Percentiles rank a stretch among this genome's conserved stretches.
Evolutionary conservation across 257 asterid species (phyloP).

Genomic region (Solanum dulcamara): DNA sequence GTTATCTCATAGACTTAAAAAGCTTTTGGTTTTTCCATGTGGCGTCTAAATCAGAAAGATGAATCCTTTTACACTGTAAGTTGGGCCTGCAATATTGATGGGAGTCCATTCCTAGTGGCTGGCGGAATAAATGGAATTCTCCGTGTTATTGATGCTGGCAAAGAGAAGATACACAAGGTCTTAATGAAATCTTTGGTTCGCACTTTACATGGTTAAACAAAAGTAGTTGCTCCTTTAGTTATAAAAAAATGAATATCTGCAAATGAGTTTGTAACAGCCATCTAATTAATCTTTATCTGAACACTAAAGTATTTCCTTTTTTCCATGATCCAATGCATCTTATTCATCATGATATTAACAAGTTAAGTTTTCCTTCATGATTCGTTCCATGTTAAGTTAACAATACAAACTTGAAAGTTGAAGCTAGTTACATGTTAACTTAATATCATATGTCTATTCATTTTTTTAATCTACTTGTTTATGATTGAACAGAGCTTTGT

Average conservation of each 20-base stretch:
- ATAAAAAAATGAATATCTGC: background rate
- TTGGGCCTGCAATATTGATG: constrained; percentile 91
- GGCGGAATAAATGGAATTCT: constrained; percentile 86
- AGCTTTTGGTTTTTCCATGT: constrained; percentile 17
- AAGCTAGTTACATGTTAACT: background rate
- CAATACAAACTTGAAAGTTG: background rate
- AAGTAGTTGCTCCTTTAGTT: background rate
- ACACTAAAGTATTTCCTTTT: background rate
- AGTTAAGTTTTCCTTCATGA: background rate
- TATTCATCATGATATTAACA: background rate
- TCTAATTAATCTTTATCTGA: background rate
- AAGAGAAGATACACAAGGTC: constrained; percentile 83
- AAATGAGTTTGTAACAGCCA: background rate
- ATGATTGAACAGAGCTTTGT: constrained; percentile 62
- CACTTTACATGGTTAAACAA: background rate
- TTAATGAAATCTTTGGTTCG: background rate
- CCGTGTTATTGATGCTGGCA: constrained; percentile 85
- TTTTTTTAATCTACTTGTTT: background rate
- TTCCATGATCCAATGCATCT: background rate
- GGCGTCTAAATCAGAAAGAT: constrained; percentile 70
- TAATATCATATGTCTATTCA: background rate
- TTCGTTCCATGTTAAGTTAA: background rate
- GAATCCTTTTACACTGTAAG: constrained; percentile 95
- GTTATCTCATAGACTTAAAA: constrained; percentile 16
- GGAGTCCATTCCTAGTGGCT: constrained; percentile 76